Conservation (phyloP, 2,329 filamentous ascomycete species). For the Tolypocladium tundrense region DNA sequence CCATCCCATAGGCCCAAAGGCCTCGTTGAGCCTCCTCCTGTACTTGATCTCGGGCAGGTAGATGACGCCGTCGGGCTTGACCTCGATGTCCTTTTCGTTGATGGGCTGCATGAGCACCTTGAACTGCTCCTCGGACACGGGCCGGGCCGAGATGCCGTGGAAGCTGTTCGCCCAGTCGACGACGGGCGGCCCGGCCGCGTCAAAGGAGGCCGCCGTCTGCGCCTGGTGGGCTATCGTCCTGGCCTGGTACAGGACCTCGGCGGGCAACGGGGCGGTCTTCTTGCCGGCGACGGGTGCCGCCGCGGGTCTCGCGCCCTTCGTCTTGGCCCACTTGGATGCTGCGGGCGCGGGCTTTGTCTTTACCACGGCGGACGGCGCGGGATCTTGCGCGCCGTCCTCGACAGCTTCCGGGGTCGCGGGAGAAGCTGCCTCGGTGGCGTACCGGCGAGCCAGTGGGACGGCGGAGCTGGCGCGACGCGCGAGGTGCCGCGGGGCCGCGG, state of each 20-base stretch:
- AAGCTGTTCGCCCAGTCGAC: constrained; percentile 78
- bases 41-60: constrained; percentile 99
- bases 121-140: constrained; percentile 62
- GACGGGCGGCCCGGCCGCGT: constrained; percentile 8
- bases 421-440: constrained; percentile 11
- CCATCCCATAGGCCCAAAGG: constrained; percentile 94
- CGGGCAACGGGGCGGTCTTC: constrained; percentile 1
- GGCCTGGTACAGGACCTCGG: constrained; percentile 6
- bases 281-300: not conserved
- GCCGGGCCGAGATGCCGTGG: constrained; percentile 61
- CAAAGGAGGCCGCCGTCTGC: constrained; percentile 2
- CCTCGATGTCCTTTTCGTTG: constrained; percentile 70
- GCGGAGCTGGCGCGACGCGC: constrained; percentile 8
- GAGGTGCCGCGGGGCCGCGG: constrained; percentile 9
- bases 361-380: not conserved
- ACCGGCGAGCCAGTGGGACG: constrained; percentile 10
- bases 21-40: constrained; percentile 74
- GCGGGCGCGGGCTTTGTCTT: not conserved
- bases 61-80: constrained; percentile 94
- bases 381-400: not conserved
- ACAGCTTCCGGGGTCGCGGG: not conserved
- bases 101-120: constrained; percentile 60
- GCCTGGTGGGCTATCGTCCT: constrained; percentile 7
- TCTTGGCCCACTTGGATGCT: not conserved
- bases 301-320: not conserved